These are phyloP conservation scores for Fusarium sp. DNA, from an alignment of 2,329 filamentous ascomycete genomes.

Conservation along the genomic window DNA sequence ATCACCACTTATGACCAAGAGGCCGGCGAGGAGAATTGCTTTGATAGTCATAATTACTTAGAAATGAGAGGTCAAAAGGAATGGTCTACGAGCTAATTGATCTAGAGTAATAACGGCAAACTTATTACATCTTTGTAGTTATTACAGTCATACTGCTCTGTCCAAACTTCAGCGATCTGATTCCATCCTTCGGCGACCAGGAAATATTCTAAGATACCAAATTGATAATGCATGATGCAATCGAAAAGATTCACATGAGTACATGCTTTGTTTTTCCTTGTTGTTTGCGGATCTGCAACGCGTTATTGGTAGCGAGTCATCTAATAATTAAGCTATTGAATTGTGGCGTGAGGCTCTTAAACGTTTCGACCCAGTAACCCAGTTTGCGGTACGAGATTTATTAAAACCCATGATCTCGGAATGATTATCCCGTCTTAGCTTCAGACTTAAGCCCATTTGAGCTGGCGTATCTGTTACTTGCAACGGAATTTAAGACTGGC, in stretches of 20 bases:
- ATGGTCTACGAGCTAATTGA: rapidly evolving
- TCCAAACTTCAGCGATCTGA: neutral
- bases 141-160: neutral
- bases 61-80: neutral
- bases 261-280: neutral
- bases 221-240: neutral
- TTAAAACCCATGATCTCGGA: neutral
- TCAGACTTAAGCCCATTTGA: neutral
- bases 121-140: neutral
- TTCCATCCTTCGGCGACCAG: neutral
- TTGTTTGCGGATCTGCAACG: no score
- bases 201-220: neutral
- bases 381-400: neutral
- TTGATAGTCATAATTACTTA: neutral
- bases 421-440: neutral
- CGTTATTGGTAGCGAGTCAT: neutral
- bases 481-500: neutral
- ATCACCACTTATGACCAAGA: neutral
- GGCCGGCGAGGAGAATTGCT: neutral
- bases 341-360: neutral
- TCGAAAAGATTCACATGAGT: neutral
- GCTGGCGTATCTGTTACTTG: neutral
- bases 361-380: neutral
- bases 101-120: neutral
- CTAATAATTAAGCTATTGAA: neutral